Conservation (phyloP, 495 filamentous ascomycete species). For the Bryoglossum gracile region DNA sequence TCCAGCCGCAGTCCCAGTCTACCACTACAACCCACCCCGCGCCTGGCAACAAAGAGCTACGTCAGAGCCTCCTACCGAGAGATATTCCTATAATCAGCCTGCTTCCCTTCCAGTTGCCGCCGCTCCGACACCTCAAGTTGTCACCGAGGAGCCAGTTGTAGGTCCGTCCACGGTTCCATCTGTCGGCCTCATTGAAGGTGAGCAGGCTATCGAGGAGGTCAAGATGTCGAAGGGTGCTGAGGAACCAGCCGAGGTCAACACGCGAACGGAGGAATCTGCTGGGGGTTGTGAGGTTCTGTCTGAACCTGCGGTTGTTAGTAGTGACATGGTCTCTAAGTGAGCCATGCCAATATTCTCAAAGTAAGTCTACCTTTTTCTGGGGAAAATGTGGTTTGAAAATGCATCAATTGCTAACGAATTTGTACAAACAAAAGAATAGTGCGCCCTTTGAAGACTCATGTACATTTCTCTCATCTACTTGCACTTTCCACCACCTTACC, state of each 20-base stretch:
- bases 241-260: neutral
- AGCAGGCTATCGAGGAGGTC: no score
- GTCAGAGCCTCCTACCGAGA: slow-evolving; percentile 5
- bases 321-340: slow-evolving; percentile 8
- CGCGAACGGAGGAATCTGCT: neutral
- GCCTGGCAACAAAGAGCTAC: neutral
- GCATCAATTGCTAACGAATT: slow-evolving; percentile 24
- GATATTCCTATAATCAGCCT: neutral
- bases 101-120: neutral
- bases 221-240: neutral
- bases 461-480: slow-evolving; percentile 15
- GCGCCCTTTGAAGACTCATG: no score
- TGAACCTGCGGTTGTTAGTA: slow-evolving; percentile 16
- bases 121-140: neutral
- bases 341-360: no score
- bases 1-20: neutral
- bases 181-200: no score
- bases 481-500: slow-evolving; percentile 33
- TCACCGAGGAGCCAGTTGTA: neutral
- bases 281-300: no score
- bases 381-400: no score
- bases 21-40: neutral
- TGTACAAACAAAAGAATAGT: slow-evolving; percentile 24
- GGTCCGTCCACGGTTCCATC: no score
- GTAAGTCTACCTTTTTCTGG: no score